Evolutionary conservation across 768 basidiomycete genomes (phyloP).

Genomic region (Serpula lacrymans): DNA sequence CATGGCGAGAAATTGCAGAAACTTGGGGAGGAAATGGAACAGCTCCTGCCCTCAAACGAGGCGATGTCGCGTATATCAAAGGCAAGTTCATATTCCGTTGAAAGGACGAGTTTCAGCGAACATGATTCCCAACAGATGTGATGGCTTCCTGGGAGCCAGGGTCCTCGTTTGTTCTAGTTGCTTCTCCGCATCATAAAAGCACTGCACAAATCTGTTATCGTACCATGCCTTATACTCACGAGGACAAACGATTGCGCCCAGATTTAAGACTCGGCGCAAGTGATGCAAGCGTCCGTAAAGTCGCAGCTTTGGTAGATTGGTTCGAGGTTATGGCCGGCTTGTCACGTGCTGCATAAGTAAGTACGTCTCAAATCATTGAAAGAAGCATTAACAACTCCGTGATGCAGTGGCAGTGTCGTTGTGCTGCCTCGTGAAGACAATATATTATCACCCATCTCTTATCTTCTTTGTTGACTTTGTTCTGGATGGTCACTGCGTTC

Average conservation of each 20-base stretch:
- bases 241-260: conserved; percentile 61
- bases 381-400: too few species aligned
- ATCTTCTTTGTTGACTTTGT: too few species aligned
- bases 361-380: too few species aligned
- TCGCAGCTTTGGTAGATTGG: conserved; percentile 65
- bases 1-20: conserved; percentile 77
- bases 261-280: conserved; percentile 70
- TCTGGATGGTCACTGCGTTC: too few species aligned
- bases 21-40: conserved; percentile 55
- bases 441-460: too few species aligned
- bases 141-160: conserved; percentile 42
- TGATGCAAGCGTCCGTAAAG: conserved; percentile 65
- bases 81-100: conserved; percentile 41
- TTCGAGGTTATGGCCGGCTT: conserved; percentile 73
- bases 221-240: conserved; percentile 61
- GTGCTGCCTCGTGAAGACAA: too few species aligned
- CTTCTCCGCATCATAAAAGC: conserved; percentile 66
- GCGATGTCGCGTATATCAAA: conserved; percentile 69
- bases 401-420: too few species aligned
- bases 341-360: conserved; percentile 9
- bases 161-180: conserved; percentile 51
- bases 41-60: conserved; percentile 51
- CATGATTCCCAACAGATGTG: conserved; percentile 45
- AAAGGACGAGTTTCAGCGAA: neutral
- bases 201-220: conserved; percentile 71